Evolutionary conservation across 2,329 filamentous ascomycete genomes (phyloP), one percentile per base, ranked within the genome.

Genomic region (Phialophora verrucosa): DNA sequence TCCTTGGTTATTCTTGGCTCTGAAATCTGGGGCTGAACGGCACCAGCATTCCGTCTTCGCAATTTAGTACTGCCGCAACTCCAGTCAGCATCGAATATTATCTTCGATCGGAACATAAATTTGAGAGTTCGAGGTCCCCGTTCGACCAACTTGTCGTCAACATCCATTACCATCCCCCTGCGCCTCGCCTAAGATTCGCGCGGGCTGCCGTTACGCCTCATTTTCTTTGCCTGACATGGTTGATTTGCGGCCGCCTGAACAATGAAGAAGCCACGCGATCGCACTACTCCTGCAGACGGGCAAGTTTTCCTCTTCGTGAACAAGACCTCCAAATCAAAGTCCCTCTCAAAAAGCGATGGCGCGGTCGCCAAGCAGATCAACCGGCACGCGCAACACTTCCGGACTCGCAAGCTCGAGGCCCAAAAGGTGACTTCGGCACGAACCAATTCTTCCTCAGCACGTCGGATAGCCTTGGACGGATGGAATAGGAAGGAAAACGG

Each of bases 301-400:
- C 66, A 60, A 27, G 63, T 62, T 10, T 70, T 69, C 58, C 66
- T 70, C 32, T 70, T 70, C 60, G 66, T 70, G 31, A 70, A 70
- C 62, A 70, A 70, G 56, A 66, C 64, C 32, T 64, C 63, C 35
- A 69, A 67, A 53, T 70, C 69, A 11, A 70, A 70, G 42, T 70
- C 69, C 29, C 59, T 70, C 12, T 70, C 69, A 27, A 69, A 67
- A 61, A 69, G 66, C 56, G 69, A 70, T 60, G 66, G 69, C 53
- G 59, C 50, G 25, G 50, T 66, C 12, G 69, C 69, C 29, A 69
- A 69, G 68, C 61, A 65, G 53, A 70, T 70, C 54, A 70, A 70
- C 55, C 66, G 69, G 59, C 69, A 70, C 31, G 69, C 69, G 3
- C 69, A 70, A 44, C 59, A 67, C 35, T 66, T 70, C 23, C 69